Evolutionary conservation across 2,329 filamentous ascomycete species (phyloP).

Genomic region (Neonectria ditissima): DNA sequence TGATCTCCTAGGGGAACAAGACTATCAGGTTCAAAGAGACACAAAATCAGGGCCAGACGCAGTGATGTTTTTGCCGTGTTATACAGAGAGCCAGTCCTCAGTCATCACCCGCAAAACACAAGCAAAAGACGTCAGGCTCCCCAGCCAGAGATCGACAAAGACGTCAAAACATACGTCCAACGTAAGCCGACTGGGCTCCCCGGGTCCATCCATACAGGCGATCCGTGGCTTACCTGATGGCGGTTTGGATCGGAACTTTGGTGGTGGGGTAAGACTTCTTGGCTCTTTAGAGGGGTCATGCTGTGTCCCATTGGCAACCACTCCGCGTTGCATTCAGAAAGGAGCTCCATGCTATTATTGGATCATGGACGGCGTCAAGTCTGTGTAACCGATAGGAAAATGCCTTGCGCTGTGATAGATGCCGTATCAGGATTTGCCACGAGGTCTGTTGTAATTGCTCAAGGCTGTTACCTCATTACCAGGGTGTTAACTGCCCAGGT

Average conservation of each 20-base stretch:
- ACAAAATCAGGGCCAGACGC: background rate
- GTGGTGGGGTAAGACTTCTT: constrained; percentile 1
- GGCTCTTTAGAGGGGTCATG: background rate
- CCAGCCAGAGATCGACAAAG: background rate
- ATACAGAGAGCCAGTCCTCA: background rate
- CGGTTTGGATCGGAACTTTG: constrained; percentile 6
- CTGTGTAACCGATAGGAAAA: background rate
- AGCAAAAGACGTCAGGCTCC: background rate
- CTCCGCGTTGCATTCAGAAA: background rate
- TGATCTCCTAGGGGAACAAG: background rate
- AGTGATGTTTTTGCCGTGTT: background rate
- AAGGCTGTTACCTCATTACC: background rate
- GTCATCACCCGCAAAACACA: background rate
- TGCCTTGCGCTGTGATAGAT: background rate
- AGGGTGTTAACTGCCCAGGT: background rate
- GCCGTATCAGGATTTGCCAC: background rate
- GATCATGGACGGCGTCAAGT: background rate
- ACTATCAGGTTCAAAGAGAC: background rate
- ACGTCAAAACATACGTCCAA: background rate
- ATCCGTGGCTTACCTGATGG: background rate
- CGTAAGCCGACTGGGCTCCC: background rate
- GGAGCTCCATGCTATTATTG: background rate
- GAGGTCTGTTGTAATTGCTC: background rate
- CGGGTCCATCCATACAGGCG: background rate
- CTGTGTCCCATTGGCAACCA: background rate